Conservation (phyloP, 2,329 filamentous ascomycete genomes). For the Microascus cirrosus region DNA sequence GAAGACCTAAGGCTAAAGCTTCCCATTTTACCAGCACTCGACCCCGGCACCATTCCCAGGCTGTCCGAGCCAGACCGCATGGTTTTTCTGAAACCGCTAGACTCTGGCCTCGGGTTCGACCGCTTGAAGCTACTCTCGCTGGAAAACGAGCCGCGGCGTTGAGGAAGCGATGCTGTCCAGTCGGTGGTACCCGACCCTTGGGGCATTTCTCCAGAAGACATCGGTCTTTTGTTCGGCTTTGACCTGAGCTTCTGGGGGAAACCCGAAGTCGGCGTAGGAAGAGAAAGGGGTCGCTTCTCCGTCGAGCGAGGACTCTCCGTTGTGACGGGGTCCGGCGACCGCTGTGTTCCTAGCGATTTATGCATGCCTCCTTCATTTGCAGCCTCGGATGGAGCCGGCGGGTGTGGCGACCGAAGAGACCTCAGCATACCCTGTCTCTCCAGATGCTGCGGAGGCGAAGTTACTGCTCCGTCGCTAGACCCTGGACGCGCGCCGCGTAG, state of each 20-base stretch:
- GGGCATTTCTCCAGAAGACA: neutral
- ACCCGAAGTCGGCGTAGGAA: neutral
- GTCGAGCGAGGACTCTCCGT: neutral
- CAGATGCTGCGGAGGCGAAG: neutral
- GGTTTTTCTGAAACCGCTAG: constrained; percentile 57
- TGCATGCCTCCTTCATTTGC: neutral
- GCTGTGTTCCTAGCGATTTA: neutral
- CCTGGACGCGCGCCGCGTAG: neutral
- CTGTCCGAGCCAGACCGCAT: constrained; percentile 44
- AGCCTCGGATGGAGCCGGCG: neutral
- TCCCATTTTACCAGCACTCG: constrained; percentile 32
- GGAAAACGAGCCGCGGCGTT: constrained; percentile 7
- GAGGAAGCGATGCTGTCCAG: constrained; percentile 1
- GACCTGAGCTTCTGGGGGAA: neutral
- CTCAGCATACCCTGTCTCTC: neutral
- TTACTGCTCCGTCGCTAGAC: neutral
- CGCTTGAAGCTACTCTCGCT: constrained; percentile 70
- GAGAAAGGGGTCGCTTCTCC: neutral
- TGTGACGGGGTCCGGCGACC: neutral
- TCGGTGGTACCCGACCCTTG: neutral
- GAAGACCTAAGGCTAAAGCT: constrained; percentile 58
- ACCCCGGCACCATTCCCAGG: constrained; percentile 14
- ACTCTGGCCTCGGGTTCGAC: constrained; percentile 33
- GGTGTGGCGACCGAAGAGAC: neutral
- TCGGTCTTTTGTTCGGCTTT: neutral